phyloP scores from a whole-genome alignment of 768 basidiomycete species.

The Tricholoma terreum region DNA sequence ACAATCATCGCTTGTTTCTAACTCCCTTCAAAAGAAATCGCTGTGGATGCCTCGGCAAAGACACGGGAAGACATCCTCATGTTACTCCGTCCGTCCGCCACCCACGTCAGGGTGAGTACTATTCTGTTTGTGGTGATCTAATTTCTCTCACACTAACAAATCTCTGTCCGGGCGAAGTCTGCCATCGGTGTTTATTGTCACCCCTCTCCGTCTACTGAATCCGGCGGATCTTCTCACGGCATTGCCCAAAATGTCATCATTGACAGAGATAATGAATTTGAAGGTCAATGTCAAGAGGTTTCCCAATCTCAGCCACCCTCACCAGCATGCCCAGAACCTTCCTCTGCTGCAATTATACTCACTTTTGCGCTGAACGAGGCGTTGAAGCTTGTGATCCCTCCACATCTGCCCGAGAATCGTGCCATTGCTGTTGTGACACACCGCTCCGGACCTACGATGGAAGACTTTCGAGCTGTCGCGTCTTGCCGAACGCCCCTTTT shows the following conservation, averaged over 20 bases:
- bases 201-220: neutral
- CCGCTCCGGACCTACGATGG: constrained; percentile 50
- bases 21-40: constrained; percentile 24
- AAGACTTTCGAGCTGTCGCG: constrained; percentile 46
- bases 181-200: neutral
- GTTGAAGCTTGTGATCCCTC: constrained; percentile 40
- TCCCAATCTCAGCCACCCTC: constrained; percentile 7
- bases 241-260: neutral
- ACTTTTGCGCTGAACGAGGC: constrained; percentile 52
- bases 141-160: constrained; percentile 2
- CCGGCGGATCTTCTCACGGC: constrained; percentile 1
- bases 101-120: constrained; percentile 5
- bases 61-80: constrained; percentile 40
- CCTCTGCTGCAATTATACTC: constrained; percentile 47
- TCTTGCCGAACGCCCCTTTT: constrained; percentile 46
- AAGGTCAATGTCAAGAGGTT: neutral
- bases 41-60: constrained; percentile 35
- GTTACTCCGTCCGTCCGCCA: constrained; percentile 40
- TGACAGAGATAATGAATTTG: neutral
- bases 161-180: neutral
- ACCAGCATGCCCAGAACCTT: constrained; percentile 33
- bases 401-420: constrained; percentile 49
- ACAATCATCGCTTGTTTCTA: constrained; percentile 8
- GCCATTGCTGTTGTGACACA: constrained; percentile 41
- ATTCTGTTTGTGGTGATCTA: neutral